Conservation (phyloP, 306 rosid genomes). For the Luffa aegyptiaca region DNA sequence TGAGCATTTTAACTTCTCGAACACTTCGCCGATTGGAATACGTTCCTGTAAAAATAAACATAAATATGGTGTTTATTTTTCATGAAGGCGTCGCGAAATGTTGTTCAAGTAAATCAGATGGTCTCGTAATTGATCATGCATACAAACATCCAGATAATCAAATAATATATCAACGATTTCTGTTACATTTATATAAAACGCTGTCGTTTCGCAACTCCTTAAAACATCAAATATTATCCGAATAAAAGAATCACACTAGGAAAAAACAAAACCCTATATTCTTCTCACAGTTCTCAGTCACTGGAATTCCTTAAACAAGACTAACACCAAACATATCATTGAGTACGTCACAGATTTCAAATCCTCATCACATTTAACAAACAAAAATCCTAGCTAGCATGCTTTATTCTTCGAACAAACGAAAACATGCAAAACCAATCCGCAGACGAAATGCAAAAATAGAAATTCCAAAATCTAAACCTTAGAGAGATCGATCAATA, state of each 20-base stretch:
- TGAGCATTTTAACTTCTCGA: slow-evolving; percentile 83
- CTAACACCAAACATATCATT: not conserved
- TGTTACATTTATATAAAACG: not conserved
- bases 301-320: not conserved
- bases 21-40: slow-evolving; percentile 87
- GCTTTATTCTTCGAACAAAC: not conserved
- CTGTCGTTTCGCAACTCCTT: not conserved
- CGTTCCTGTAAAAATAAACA: slow-evolving; percentile 43
- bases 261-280: not conserved
- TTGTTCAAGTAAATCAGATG: not conserved
- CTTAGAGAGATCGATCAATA: not conserved
- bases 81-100: not conserved
- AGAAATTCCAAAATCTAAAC: not conserved
- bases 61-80: not conserved
- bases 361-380: not conserved
- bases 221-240: not conserved
- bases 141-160: no score
- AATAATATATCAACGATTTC: not conserved
- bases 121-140: not conserved
- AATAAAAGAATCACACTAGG: not conserved
- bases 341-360: not conserved
- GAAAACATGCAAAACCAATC: not conserved
- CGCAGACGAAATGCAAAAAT: not conserved
- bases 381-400: not conserved
- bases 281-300: not conserved